These are phyloP conservation scores for Sisymbrium irio DNA, from an alignment of 345 rosid genomes.

Conservation along the genomic window DNA sequence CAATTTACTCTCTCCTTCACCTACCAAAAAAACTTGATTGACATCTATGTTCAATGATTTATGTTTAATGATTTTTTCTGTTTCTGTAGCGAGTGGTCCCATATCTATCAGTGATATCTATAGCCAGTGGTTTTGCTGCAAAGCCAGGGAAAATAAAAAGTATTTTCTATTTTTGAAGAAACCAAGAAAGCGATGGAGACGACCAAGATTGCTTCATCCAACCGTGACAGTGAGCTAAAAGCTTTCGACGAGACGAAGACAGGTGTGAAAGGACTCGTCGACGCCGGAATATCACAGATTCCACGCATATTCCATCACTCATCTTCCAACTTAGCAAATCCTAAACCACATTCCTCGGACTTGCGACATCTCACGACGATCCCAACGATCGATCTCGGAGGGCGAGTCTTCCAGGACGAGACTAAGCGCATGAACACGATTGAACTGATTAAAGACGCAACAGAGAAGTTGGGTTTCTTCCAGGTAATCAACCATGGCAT, in stretches of 20 bases:
- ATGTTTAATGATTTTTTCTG: neutral
- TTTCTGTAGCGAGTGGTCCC: neutral
- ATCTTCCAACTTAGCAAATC: neutral
- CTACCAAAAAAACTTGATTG: no score
- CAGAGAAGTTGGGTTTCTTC: slow-evolving; percentile 35
- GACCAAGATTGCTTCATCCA: slow-evolving; percentile 4
- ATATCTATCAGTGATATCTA: neutral
- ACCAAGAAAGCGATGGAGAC: slow-evolving; percentile 5
- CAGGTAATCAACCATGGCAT: slow-evolving; percentile 35
- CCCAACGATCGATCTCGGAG: slow-evolving; percentile 32
- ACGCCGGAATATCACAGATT: slow-evolving; percentile 28
- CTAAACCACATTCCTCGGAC: neutral
- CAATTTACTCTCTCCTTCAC: no score
- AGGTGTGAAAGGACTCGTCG: slow-evolving; percentile 41
- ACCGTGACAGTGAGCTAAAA: slow-evolving; percentile 27
- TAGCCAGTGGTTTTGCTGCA: neutral
- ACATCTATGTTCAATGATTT: neutral
- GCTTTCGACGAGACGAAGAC: slow-evolving; percentile 40
- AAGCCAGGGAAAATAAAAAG: neutral
- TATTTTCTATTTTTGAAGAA: neutral
- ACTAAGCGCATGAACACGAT: neutral
- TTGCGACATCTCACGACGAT: slow-evolving; percentile 2
- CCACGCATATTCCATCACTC: slow-evolving; percentile 34
- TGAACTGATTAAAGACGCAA: slow-evolving; percentile 14
- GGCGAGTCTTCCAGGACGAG: neutral